phyloP scores from a whole-genome alignment of 257 asterid genomes.

The Plantago ovata region DNA sequence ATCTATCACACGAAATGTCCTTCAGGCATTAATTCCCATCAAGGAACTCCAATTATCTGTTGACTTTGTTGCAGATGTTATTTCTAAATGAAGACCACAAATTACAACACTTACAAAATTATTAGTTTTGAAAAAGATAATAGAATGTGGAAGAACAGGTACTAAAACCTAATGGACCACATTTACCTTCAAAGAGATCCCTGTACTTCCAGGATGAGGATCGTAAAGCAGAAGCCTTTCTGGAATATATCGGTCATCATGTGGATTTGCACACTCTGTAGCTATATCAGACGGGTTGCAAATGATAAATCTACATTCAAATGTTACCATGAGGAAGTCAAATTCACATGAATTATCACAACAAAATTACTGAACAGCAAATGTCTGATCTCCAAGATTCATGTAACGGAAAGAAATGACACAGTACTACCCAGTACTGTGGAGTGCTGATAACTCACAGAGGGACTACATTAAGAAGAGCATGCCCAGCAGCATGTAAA shows the following conservation, averaged over 20 bases:
- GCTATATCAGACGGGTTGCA: constrained; percentile 90
- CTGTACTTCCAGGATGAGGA: constrained; percentile 96
- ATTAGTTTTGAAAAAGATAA: too few relatives aligned
- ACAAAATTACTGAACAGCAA: constrained; percentile 15
- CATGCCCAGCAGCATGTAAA: constrained; percentile 94
- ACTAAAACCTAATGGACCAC: constrained; percentile 6
- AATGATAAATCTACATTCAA: constrained; percentile 59
- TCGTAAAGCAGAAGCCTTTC: constrained; percentile 92
- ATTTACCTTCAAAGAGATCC: constrained; percentile 87
- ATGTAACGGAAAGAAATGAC: too few relatives aligned
- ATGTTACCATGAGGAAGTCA: constrained; percentile 25
- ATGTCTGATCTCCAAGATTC: constrained; percentile 7
- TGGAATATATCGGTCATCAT: constrained; percentile 67
- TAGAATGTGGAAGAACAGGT: not conserved
- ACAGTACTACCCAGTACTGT: too few relatives aligned
- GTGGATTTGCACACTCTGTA: constrained; percentile 84
- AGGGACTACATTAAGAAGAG: constrained; percentile 83
- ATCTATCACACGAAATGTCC: too few relatives aligned
- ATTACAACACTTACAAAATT: too few relatives aligned
- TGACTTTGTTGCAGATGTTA: too few relatives aligned
- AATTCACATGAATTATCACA: constrained; percentile 11
- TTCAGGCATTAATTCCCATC: too few relatives aligned
- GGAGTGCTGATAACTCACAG: constrained; percentile 49
- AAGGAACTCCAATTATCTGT: too few relatives aligned
- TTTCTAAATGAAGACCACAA: too few relatives aligned